Base-by-base conservation (phyloP, 768 basidiomycete species). In the Naganishia onofrii region DNA sequence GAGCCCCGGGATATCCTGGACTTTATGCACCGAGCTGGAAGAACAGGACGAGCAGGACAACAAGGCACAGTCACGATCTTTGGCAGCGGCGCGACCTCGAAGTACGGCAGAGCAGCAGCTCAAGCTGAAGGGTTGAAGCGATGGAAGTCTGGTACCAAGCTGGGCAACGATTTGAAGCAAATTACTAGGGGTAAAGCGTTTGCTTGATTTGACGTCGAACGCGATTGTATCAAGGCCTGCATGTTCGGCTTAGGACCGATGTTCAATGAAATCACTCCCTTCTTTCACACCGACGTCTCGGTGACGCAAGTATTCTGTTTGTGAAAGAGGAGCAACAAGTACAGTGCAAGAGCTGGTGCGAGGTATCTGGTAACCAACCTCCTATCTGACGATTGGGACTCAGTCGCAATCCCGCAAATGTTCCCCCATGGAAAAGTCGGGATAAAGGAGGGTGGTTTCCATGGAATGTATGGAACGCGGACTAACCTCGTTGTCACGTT, bases 1-100 rank as follows among this genome's bases (percentile, higher is more conserved):
- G 87, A 90, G 76, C 93, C 93, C 23, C 83, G 90, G 73, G 94
- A 92, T 78, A 90, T 90, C 84, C 85, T 94, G 46, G 93, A 96
- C 79, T 94, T 95, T 78, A 79, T 96, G 70, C 93, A 96, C 81
- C 88, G 93, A 4, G 93, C 93, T 0, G 93, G 93, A 19, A 83
- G 93, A 56, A 85, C 90, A 0, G 92, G 88, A 1, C 83, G 92
- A 34, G 91, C 91, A 3, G 82, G 81, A 3, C 63, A 74, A 38
- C 46, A 38, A 26, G 80, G 80, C 2, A 72, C 75, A 28, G 77
- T 82, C 3, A 73, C 77, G 38, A 72, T 81, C 26, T 80, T 78
- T 71, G 79, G 79, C 31, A 46, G 42, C 19, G 66, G 64, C 8
- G 58, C 29, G 15, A 66, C 56, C 12, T 58, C 58, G 6, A 70